phyloP scores from a whole-genome alignment of 345 rosid genomes.

The Draba incana region DNA sequence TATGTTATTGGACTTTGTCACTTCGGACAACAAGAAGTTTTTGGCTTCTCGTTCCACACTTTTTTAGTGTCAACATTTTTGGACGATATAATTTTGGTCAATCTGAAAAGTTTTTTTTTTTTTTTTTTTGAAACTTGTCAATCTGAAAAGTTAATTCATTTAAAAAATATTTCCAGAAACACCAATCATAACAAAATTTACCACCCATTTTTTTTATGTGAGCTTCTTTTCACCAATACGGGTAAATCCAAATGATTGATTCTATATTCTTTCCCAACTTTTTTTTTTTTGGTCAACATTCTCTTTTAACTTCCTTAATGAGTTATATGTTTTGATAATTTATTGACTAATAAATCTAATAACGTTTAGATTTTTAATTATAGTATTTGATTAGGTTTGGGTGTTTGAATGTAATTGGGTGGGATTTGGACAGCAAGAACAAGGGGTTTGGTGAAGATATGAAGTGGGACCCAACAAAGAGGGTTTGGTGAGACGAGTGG shows the following conservation, averaged over 20 bases:
- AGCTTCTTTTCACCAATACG: neutral
- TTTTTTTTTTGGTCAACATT: neutral
- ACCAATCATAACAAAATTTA: neutral
- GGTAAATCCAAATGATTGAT: slow-evolving; percentile 16
- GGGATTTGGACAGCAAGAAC: slow-evolving; percentile 33
- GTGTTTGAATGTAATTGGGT: slow-evolving; percentile 10
- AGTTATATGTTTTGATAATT: neutral
- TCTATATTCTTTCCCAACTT: neutral
- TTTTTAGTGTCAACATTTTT: neutral
- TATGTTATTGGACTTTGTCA: too few relatives aligned
- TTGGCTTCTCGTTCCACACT: neutral
- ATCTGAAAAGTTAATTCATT: neutral
- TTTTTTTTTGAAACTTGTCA: too few relatives aligned
- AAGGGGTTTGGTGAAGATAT: slow-evolving; percentile 37
- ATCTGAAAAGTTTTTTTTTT: neutral
- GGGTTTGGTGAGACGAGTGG: slow-evolving; percentile 49
- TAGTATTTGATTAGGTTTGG: slow-evolving; percentile 28
- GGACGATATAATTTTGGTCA: neutral
- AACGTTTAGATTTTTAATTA: slow-evolving; percentile 5
- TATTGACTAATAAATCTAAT: neutral
- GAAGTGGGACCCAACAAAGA: slow-evolving; percentile 35
- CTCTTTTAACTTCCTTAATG: slow-evolving; percentile 5
- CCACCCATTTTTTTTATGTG: neutral
- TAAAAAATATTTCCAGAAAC: neutral
- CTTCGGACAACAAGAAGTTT: too few relatives aligned